Percentiles rank a stretch among this genome's conserved stretches.
Conservation (phyloP, 2,329 filamentous ascomycete genomes). For the Trichoderma sp. region DNA sequence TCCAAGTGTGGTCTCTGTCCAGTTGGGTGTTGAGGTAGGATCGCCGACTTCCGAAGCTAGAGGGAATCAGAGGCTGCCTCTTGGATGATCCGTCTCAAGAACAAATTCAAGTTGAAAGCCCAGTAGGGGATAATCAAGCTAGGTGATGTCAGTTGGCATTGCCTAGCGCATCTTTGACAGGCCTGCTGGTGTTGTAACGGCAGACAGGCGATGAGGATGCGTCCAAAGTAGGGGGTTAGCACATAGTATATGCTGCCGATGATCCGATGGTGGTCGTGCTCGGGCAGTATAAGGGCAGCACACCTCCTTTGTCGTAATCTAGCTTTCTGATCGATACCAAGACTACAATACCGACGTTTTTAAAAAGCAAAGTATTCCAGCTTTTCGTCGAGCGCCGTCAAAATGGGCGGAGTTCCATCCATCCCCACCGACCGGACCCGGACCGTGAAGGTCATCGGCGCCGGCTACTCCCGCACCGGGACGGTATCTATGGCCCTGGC, state of each 20-base stretch:
- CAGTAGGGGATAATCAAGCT: background rate
- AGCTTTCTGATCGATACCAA: background rate
- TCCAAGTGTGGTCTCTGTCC: background rate
- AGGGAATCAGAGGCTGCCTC: background rate
- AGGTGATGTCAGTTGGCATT: background rate
- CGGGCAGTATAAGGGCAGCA: background rate
- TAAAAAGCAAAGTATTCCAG: background rate
- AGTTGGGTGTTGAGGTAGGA: background rate
- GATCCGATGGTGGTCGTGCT: background rate
- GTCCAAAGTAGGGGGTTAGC: background rate
- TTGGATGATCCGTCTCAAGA: background rate
- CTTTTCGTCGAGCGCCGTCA: background rate
- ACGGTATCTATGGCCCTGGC: constrained; percentile 46
- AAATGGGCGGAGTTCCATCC: constrained; percentile 32
- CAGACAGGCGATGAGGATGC: background rate
- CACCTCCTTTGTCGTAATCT: background rate
- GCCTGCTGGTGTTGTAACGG: background rate
- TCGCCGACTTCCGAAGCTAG: background rate
- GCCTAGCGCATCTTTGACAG: background rate
- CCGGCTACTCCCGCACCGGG: constrained; percentile 38
- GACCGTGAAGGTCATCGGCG: constrained; percentile 41
- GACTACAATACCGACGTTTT: background rate
- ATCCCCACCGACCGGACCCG: constrained; percentile 32
- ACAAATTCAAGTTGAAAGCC: background rate
- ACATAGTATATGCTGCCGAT: background rate